Evolutionary conservation across 257 asterid genomes (phyloP).

Genomic region (Gynochthodes officinalis): DNA sequence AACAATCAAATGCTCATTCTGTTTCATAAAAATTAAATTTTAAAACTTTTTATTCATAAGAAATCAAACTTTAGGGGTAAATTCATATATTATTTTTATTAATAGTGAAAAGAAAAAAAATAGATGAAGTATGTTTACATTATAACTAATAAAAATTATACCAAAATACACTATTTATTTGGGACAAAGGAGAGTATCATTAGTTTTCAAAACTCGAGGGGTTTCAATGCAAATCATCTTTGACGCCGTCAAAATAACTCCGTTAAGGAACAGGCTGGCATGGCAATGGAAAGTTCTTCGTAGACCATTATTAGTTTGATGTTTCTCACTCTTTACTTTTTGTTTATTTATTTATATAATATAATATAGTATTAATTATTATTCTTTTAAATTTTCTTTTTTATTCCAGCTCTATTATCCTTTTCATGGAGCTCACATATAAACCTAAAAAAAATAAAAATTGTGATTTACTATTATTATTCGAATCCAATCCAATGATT

Average conservation of each 20-base stretch:
- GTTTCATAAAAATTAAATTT: no score
- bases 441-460: background rate
- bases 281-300: background rate
- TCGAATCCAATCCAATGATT: slow-evolving; percentile 8
- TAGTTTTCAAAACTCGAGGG: background rate
- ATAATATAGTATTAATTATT: no score
- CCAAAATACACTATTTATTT: no score
- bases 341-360: background rate
- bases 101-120: no score
- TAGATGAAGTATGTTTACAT: no score
- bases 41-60: no score
- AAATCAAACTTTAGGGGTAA: no score
- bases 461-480: background rate
- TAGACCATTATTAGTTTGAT: background rate
- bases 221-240: background rate
- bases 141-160: no score
- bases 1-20: no score
- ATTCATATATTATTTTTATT: no score
- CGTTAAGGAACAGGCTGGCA: background rate
- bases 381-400: background rate
- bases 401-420: slow-evolving; percentile 11
- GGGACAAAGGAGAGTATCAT: no score
- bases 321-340: background rate
- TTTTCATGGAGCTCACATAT: slow-evolving; percentile 6
- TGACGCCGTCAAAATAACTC: background rate